Conservation (phyloP, 176 grass and related monocot species). For the Poa annua region DNA sequence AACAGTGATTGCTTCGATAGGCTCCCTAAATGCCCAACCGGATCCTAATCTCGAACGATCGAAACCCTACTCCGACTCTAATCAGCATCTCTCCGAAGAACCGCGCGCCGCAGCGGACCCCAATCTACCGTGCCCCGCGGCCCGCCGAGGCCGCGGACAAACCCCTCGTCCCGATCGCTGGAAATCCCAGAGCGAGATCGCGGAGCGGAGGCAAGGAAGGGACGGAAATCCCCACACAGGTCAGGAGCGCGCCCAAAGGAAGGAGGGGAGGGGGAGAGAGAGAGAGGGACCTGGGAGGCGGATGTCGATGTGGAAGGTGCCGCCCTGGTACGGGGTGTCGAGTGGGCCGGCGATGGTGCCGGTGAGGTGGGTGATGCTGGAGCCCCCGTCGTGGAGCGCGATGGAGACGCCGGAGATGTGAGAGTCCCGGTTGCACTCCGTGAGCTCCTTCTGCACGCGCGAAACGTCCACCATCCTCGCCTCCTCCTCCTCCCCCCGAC, state of each 20-base stretch:
- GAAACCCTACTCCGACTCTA: slow-evolving; percentile 28
- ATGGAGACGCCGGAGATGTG: slow-evolving; percentile 85
- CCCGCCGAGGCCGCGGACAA: background rate
- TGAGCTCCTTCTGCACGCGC: slow-evolving; percentile 95
- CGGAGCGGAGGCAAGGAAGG: background rate
- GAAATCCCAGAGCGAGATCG: background rate
- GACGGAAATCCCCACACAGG: background rate
- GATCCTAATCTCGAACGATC: slow-evolving; percentile 16
- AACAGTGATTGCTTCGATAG: background rate
- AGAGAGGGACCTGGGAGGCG: slow-evolving; percentile 54
- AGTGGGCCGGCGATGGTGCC: slow-evolving; percentile 85
- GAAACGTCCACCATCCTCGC: slow-evolving; percentile 85
- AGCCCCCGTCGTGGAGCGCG: slow-evolving; percentile 70
- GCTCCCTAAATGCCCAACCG: background rate
- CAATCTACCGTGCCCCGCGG: background rate
- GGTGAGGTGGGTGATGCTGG: slow-evolving; percentile 79
- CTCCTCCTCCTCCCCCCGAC: background rate
- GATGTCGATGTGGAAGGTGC: slow-evolving; percentile 93
- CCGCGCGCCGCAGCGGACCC: background rate
- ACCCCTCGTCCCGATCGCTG: slow-evolving; percentile 5
- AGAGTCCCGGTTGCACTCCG: slow-evolving; percentile 84
- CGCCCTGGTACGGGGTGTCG: slow-evolving; percentile 88
- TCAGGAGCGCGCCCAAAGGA: background rate
- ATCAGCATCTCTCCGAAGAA: background rate
- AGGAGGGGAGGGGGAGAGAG: background rate